phyloP scores from a whole-genome alignment of 768 basidiomycete species.

The Tubosaeta sp. region DNA sequence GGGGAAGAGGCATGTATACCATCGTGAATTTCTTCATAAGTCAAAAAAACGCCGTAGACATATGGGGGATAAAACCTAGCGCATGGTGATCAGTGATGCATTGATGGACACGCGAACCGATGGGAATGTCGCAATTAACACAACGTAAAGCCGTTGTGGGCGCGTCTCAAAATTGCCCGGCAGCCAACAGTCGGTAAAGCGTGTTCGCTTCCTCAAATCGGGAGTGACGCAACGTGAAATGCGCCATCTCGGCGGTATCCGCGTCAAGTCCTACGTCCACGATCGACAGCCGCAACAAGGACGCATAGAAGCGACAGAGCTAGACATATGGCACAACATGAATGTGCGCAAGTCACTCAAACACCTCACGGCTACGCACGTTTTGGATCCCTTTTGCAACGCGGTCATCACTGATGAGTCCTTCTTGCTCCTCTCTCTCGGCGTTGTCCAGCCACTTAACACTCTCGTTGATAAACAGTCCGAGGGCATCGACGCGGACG shows the following conservation, averaged over 20 bases:
- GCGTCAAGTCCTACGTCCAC: conserved; percentile 60
- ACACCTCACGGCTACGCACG: conserved; percentile 38
- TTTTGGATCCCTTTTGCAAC: conserved; percentile 69
- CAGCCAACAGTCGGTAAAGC: conserved; percentile 63
- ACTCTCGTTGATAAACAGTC: conserved; percentile 65
- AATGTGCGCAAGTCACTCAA: background rate
- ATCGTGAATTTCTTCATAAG: conserved; percentile 13
- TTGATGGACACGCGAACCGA: background rate
- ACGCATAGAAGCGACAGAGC: conserved; percentile 75
- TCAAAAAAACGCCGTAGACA: conserved; percentile 11
- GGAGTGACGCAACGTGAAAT: conserved; percentile 69
- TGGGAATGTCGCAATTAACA: background rate
- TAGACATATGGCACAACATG: conserved; percentile 21
- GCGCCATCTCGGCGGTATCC: conserved; percentile 73
- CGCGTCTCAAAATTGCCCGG: conserved; percentile 27
- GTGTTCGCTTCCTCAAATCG: conserved; percentile 74
- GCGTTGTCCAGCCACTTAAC: conserved; percentile 69
- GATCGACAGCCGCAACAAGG: conserved; percentile 62
- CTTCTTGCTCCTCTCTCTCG: conserved; percentile 65
- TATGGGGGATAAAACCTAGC: background rate
- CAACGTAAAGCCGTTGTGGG: background rate
- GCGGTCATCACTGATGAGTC: conserved; percentile 66
- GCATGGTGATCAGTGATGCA: background rate
- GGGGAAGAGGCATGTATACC: background rate
- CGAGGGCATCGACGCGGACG: conserved; percentile 60